phyloP scores from a whole-genome alignment of 169 alveolate species.

The Plasmodium knowlesi region DNA sequence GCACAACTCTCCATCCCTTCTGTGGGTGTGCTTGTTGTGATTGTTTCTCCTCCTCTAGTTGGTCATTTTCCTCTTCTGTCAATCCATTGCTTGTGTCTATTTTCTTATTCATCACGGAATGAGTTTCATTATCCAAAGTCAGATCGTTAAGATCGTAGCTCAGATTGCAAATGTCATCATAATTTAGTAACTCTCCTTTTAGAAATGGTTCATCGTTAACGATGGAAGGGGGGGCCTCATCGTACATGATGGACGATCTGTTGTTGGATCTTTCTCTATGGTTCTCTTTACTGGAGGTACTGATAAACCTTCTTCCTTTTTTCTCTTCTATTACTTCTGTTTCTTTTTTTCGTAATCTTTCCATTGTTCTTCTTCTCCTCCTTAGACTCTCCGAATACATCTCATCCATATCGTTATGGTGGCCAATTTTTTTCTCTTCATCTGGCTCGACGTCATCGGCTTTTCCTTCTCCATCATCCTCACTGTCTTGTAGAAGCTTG shows the following conservation, averaged over 20 bases:
- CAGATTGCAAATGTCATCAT: constrained; percentile 28
- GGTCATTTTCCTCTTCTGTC: background rate
- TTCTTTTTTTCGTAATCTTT: background rate
- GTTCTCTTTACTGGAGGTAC: background rate
- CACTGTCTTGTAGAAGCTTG: constrained; percentile 12
- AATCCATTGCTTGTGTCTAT: background rate
- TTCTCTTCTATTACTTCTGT: background rate
- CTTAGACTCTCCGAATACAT: background rate
- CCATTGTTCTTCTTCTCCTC: background rate
- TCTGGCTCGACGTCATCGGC: background rate
- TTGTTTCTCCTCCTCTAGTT: too few relatives aligned
- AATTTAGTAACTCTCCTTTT: constrained; percentile 37
- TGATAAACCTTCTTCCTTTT: background rate
- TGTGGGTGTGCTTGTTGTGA: background rate
- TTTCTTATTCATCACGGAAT: background rate
- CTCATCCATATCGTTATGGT: background rate
- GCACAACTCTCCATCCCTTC: background rate
- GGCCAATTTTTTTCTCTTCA: background rate
- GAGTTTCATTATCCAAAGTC: constrained; percentile 24
- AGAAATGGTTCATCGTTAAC: constrained; percentile 11
- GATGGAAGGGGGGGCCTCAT: background rate
- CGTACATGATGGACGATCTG: background rate
- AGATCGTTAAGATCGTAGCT: constrained; percentile 21
- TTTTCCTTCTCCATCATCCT: background rate
- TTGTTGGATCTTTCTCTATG: background rate